Percentiles rank a stretch among this genome's conserved stretches.
Evolutionary conservation across 768 basidiomycete species (phyloP).

Genomic region (Rhizopogon vinicolor): DNA sequence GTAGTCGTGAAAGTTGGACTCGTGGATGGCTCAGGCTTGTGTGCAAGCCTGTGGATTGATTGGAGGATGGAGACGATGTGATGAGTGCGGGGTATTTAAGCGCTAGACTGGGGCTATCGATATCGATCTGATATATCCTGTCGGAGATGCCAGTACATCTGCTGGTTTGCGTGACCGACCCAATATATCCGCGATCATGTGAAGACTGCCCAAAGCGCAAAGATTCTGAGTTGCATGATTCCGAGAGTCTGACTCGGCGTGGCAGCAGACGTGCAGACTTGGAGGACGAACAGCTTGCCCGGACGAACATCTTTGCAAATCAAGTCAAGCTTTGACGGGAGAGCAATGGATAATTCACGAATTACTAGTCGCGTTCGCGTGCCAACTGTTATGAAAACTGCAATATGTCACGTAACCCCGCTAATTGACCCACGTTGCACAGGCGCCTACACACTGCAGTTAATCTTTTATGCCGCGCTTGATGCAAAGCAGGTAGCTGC

Average conservation of each 20-base stretch:
- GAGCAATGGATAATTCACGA: not conserved
- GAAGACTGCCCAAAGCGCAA: not conserved
- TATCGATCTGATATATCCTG: slow-evolving; percentile 1
- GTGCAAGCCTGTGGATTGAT: not conserved
- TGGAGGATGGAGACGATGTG: not conserved
- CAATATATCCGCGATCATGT: not conserved
- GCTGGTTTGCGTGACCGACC: slow-evolving; percentile 1
- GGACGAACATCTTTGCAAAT: not conserved
- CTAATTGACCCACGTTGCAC: too few relatives aligned
- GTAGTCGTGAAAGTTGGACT: not conserved
- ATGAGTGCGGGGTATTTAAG: not conserved
- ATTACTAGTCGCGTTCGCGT: too few relatives aligned
- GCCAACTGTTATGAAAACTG: too few relatives aligned
- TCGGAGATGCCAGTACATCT: not conserved
- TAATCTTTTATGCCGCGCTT: too few relatives aligned
- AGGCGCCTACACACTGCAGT: too few relatives aligned
- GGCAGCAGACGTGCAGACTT: not conserved
- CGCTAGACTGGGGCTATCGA: not conserved
- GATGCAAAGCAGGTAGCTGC: too few relatives aligned
- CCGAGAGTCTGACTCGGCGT: not conserved
- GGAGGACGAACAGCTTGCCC: not conserved
- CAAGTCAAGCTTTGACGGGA: not conserved
- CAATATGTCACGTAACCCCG: too few relatives aligned
- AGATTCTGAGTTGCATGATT: not conserved
- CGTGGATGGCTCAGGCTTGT: not conserved